Conservation (phyloP, 2,329 filamentous ascomycete species). For the Hypoxylon sp. region DNA sequence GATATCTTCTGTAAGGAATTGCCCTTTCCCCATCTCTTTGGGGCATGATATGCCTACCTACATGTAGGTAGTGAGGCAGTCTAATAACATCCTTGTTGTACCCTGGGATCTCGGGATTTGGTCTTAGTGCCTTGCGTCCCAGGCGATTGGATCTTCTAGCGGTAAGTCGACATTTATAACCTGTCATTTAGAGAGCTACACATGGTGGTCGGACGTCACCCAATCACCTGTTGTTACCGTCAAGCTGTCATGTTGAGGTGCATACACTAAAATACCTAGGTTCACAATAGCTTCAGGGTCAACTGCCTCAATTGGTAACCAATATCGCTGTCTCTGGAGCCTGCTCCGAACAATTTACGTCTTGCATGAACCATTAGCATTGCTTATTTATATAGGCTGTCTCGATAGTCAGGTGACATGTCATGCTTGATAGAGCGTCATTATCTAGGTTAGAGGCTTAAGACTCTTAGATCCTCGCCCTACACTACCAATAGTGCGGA, state of each 20-base stretch:
- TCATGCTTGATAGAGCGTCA: constrained; percentile 13
- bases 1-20: constrained; percentile 11
- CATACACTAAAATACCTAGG: constrained; percentile 23
- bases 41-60: constrained; percentile 12
- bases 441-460: constrained; percentile 4
- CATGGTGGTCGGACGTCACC: constrained; percentile 1
- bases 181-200: constrained; percentile 9
- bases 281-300: constrained; percentile 33
- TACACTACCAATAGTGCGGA: constrained; percentile 4
- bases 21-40: constrained; percentile 23
- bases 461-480: constrained; percentile 16
- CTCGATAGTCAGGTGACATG: constrained; percentile 15
- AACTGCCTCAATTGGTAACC: constrained; percentile 23
- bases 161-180: constrained; percentile 10
- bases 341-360: constrained; percentile 14
- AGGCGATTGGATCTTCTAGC: constrained; percentile 26
- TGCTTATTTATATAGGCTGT: constrained; percentile 27
- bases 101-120: constrained; percentile 23
- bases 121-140: constrained; percentile 14
- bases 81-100: constrained; percentile 14
- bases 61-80: constrained; percentile 23
- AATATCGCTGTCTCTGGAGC: constrained; percentile 11
- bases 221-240: constrained; percentile 17
- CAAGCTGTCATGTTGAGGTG: constrained; percentile 10
- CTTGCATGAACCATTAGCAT: constrained; percentile 23